phyloP scores from a whole-genome alignment of 768 basidiomycete genomes.

The Clitopilus passeckerianus region DNA sequence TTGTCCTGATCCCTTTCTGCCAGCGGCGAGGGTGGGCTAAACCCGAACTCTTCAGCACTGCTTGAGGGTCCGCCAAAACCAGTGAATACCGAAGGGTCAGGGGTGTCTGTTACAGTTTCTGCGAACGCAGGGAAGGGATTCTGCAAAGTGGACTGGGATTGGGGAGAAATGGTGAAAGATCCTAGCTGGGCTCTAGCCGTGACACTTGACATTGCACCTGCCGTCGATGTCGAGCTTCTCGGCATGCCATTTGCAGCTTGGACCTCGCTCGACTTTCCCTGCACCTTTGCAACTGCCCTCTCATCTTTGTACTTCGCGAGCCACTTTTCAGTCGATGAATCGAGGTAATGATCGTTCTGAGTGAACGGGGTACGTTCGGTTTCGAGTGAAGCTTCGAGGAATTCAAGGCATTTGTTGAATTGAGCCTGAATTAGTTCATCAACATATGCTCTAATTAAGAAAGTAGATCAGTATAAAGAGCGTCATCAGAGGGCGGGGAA shows the following conservation, averaged over 20 bases:
- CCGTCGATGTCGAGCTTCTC: no score
- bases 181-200: no score
- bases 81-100: no score
- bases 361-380: constrained; percentile 34
- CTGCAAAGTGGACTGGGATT: no score
- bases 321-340: constrained; percentile 25
- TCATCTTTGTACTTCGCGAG: constrained; percentile 27
- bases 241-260: no score
- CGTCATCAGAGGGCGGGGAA: neutral
- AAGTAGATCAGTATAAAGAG: neutral
- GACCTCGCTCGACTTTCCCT: neutral
- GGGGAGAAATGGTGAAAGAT: no score
- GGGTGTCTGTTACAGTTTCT: no score
- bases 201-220: no score
- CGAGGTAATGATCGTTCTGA: constrained; percentile 32
- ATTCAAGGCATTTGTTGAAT: constrained; percentile 6
- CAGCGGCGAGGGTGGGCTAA: neutral
- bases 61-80: neutral
- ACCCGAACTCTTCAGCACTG: neutral
- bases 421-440: constrained; percentile 13
- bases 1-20: neutral
- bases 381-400: constrained; percentile 21
- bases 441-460: constrained; percentile 5
- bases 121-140: no score
- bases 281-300: constrained; percentile 8